Evolutionary conservation across 2,329 filamentous ascomycete genomes (phyloP).

Genomic region (Colletotrichum coccodes): DNA sequence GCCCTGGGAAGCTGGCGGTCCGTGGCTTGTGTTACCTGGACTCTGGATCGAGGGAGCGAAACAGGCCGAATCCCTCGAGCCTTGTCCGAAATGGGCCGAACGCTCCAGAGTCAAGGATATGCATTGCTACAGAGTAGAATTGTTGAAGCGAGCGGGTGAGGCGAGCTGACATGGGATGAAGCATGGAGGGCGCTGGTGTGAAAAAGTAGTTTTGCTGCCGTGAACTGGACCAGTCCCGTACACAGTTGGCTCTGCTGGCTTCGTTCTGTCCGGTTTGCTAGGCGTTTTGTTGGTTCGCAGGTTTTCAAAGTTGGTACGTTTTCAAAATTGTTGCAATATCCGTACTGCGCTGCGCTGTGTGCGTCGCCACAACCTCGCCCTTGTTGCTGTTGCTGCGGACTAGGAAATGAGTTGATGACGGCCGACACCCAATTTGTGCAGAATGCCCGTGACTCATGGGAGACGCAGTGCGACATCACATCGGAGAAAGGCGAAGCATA

Average conservation of each 20-base stretch:
- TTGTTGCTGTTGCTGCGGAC: background rate
- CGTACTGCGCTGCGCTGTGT: background rate
- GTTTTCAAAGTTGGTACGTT: background rate
- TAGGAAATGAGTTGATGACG: background rate
- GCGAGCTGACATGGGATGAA: background rate
- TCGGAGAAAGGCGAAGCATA: background rate
- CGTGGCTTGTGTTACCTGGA: background rate
- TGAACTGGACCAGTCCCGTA: background rate
- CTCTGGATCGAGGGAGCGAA: background rate
- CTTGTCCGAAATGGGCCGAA: background rate
- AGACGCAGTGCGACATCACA: too few species aligned
- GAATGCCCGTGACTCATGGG: background rate
- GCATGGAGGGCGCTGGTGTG: background rate
- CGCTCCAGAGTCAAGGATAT: background rate
- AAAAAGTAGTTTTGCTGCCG: background rate
- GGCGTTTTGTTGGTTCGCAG: background rate
- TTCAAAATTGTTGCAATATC: background rate
- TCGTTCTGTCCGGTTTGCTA: background rate
- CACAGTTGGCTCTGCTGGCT: background rate
- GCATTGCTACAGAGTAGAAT: background rate
- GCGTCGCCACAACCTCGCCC: background rate
- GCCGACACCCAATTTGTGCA: background rate
- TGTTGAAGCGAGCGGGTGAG: background rate
- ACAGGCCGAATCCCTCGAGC: background rate
- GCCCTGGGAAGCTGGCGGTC: background rate